A percentile compares a stretch with the other conserved stretches of the same genome.
Conservation (phyloP, 352 stramenopile species). For the Phytophthora pseudosyringae region DNA sequence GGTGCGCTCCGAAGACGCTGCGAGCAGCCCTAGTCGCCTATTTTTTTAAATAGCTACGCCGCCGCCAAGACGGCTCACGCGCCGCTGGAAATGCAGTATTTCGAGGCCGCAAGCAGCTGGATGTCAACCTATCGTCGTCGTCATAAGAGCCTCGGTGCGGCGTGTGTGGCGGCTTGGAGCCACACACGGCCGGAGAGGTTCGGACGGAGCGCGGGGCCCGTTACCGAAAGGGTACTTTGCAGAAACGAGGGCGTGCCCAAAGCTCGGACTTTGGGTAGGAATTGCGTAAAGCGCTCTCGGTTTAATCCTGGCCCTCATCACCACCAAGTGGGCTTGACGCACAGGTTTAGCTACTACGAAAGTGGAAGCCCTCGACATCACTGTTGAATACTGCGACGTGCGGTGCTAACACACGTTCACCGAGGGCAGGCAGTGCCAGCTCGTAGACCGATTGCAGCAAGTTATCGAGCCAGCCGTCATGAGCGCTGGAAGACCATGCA, state of each 20-base stretch:
- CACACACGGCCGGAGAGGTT: slow-evolving; percentile 22
- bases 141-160: slow-evolving; percentile 23
- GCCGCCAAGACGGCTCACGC: background rate
- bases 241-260: slow-evolving; percentile 3
- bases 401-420: too few relatives aligned
- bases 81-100: background rate
- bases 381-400: too few relatives aligned
- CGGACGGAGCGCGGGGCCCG: background rate
- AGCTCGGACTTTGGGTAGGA: background rate
- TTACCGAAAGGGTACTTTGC: slow-evolving; percentile 6
- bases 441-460: too few relatives aligned
- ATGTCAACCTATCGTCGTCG: slow-evolving; percentile 1
- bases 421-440: too few relatives aligned
- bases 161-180: slow-evolving; percentile 6
- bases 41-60: background rate
- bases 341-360: too few relatives aligned
- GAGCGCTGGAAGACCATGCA: too few relatives aligned
- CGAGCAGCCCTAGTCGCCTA: slow-evolving; percentile 3
- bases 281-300: too few relatives aligned
- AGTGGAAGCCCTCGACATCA: too few relatives aligned
- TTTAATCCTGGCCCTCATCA: too few relatives aligned
- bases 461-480: too few relatives aligned
- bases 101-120: background rate
- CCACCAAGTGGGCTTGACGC: too few relatives aligned
- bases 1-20: background rate